Evolutionary conservation across 768 basidiomycete genomes (phyloP).

Genomic region (Trametes gibbosa): DNA sequence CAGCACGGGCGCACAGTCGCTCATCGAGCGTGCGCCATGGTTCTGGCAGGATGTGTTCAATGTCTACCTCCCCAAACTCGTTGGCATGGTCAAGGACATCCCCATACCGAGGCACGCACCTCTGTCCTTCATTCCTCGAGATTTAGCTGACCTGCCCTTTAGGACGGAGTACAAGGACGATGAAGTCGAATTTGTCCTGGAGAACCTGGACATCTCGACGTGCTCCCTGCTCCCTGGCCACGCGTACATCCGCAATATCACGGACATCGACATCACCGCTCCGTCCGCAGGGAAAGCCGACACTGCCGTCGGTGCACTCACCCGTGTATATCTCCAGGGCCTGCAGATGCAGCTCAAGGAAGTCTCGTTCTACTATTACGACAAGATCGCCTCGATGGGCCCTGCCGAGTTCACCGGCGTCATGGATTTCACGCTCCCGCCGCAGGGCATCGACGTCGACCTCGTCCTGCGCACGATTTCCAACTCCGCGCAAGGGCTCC

Average conservation of each 20-base stretch:
- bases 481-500: conserved; percentile 38
- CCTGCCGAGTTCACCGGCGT: conserved; percentile 62
- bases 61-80: conserved; percentile 65
- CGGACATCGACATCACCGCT: conserved; percentile 54
- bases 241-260: conserved; percentile 70
- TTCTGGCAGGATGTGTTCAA: conserved; percentile 82
- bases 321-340: conserved; percentile 63
- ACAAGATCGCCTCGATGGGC: conserved; percentile 51
- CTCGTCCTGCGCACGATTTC: conserved; percentile 65
- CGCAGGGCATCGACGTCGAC: conserved; percentile 67
- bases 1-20: conserved; percentile 45
- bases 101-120: conserved; percentile 63
- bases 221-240: conserved; percentile 68
- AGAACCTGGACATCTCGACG: conserved; percentile 68
- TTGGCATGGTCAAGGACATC: conserved; percentile 52
- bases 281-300: conserved; percentile 36
- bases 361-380: conserved; percentile 73
- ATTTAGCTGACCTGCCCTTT: neutral
- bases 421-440: conserved; percentile 58
- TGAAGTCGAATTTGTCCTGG: conserved; percentile 71
- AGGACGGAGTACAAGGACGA: conserved; percentile 72
- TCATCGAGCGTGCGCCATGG: conserved; percentile 65
- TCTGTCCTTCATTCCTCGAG: neutral
- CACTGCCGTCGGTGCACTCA: conserved; percentile 59
- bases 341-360: conserved; percentile 61